Conservation (phyloP, 2,329 filamentous ascomycete species). For the Zymoseptoria tritici region DNA sequence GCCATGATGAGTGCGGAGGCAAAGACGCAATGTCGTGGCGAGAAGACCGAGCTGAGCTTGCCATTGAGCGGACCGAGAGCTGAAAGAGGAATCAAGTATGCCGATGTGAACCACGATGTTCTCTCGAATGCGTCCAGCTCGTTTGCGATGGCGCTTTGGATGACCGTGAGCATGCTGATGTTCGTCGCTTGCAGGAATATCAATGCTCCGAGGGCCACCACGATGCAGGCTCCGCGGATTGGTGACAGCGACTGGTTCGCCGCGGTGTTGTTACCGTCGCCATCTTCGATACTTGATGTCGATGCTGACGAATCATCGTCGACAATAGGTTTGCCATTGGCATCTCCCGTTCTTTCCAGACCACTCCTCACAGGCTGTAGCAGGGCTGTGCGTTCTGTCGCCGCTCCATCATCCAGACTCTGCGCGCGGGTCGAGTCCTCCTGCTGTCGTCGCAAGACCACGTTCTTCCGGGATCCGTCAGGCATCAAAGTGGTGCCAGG, state of each 20-base stretch:
- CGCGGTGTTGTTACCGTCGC: conserved; percentile 11
- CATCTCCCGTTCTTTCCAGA: neutral
- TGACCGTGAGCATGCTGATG: conserved; percentile 74
- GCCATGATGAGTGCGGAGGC: conserved; percentile 53
- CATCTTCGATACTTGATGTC: neutral
- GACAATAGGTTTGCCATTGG: neutral
- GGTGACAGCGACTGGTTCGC: conserved; percentile 20
- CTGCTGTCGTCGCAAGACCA: neutral
- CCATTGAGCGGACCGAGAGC: conserved; percentile 62
- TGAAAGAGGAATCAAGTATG: conserved; percentile 59
- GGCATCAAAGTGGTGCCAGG: neutral
- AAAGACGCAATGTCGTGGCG: conserved; percentile 58
- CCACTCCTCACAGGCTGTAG: neutral
- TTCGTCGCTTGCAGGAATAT: conserved; percentile 50
- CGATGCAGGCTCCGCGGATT: conserved; percentile 13
- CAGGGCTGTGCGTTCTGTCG: neutral
- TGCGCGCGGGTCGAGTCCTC: neutral
- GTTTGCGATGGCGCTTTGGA: conserved; percentile 66
- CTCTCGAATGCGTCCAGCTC: conserved; percentile 67
- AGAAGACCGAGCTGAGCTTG: conserved; percentile 66
- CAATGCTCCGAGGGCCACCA: conserved; percentile 23
- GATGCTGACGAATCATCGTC: neutral
- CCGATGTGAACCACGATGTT: conserved; percentile 73
- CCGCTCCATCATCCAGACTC: neutral
- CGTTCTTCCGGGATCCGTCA: neutral